Percentiles rank a stretch among this genome's conserved stretches.
Conservation (phyloP, 1,284 basidiomycete species). For the Puccinia novopanici region DNA sequence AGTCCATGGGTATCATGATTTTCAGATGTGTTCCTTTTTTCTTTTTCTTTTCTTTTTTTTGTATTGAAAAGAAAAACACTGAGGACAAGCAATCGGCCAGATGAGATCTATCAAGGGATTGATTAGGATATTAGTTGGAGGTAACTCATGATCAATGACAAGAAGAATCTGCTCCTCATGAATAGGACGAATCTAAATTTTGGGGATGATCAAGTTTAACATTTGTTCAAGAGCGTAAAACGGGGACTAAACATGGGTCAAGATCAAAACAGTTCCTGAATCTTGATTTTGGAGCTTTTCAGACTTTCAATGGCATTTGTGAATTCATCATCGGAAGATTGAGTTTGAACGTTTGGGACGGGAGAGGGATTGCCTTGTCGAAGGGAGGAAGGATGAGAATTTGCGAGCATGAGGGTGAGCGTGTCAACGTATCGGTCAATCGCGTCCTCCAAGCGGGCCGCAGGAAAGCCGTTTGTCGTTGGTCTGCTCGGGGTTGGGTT, state of each 20-base stretch:
- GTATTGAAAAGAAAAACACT: no score
- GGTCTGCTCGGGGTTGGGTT: not conserved
- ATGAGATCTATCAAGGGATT: no score
- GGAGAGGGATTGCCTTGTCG: not conserved
- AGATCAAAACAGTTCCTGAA: constrained; percentile 31
- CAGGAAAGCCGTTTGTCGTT: constrained; percentile 26
- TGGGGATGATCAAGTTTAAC: not conserved
- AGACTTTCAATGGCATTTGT: constrained; percentile 9
- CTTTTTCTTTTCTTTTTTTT: no score
- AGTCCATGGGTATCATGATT: no score
- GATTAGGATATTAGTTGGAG: no score
- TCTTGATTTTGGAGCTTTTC: constrained; percentile 23
- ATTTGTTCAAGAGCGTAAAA: not conserved
- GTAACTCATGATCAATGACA: no score
- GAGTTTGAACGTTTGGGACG: not conserved
- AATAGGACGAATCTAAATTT: not conserved
- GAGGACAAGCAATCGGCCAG: no score
- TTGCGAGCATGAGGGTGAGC: constrained; percentile 17
- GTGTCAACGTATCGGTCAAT: constrained; percentile 44
- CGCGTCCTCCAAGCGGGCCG: constrained; percentile 42
- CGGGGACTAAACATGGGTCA: not conserved
- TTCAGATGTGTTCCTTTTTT: no score
- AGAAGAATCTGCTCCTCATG: no score
- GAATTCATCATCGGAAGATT: constrained; percentile 9
- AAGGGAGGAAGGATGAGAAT: constrained; percentile 2